phyloP scores from a whole-genome alignment of 108 stramenopile species.

The Pseudonitzschia pungens region DNA sequence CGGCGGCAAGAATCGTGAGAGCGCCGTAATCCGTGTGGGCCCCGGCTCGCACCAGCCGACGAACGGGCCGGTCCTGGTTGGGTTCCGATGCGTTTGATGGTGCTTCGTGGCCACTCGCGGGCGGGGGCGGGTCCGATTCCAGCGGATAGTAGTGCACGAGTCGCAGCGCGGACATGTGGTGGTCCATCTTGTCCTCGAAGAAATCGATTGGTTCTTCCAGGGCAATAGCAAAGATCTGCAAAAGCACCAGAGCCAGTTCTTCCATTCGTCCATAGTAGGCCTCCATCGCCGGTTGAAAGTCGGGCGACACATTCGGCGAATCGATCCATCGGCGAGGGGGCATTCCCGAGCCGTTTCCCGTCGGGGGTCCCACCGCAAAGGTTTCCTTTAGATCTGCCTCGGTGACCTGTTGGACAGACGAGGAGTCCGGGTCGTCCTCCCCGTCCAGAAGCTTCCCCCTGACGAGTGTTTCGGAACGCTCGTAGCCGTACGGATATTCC shows the following conservation, averaged over 20 bases:
- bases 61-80: conserved; percentile 9
- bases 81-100: neutral
- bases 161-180: conserved; percentile 73
- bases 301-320: neutral
- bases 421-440: conserved; percentile 16
- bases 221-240: conserved; percentile 70
- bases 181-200: conserved; percentile 65
- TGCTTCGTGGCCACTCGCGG: neutral
- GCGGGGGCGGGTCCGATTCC: neutral
- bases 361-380: conserved; percentile 72
- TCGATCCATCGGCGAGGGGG: conserved; percentile 55
- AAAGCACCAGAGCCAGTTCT: conserved; percentile 47
- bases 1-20: conserved; percentile 73
- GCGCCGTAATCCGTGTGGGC: conserved; percentile 90
- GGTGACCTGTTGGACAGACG: no score
- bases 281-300: conserved; percentile 40
- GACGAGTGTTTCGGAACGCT: conserved; percentile 54
- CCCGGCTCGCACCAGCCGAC: conserved; percentile 47
- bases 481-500: conserved; percentile 82
- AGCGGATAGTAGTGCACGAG: conserved; percentile 73
- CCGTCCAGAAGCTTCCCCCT: conserved; percentile 39
- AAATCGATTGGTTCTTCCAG: conserved; percentile 44
- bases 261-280: conserved; percentile 76
- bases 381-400: conserved; percentile 78
- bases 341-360: conserved; percentile 58